A percentile compares a stretch with the other conserved stretches of the same genome.
These are phyloP conservation scores for Apiospora arundinis DNA, from an alignment of 2,329 filamentous ascomycete species.

Conservation along the genomic window DNA sequence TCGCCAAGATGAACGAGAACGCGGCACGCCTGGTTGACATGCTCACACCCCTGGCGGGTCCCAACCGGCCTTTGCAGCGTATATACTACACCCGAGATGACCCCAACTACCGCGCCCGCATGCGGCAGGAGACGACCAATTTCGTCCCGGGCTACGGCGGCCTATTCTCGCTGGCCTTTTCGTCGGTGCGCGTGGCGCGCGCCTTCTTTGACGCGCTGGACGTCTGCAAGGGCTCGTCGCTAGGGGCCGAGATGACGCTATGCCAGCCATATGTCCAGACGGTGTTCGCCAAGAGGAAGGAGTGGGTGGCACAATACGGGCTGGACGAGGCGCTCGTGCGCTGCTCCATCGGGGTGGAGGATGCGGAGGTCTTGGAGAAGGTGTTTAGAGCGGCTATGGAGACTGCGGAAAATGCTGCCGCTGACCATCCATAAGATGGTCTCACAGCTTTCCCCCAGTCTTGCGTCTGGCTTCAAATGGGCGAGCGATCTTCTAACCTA, in stretches of 20 bases:
- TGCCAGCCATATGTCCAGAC: slow-evolving; percentile 89
- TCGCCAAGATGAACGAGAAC: slow-evolving; percentile 92
- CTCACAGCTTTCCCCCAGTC: too few relatives aligned
- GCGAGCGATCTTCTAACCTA: too few relatives aligned
- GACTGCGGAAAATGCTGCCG: not conserved
- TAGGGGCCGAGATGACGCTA: slow-evolving; percentile 96
- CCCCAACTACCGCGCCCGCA: slow-evolving; percentile 87
- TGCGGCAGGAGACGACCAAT: slow-evolving; percentile 69
- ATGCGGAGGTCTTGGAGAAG: not conserved
- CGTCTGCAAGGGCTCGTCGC: slow-evolving; percentile 89
- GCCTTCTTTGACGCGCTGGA: slow-evolving; percentile 86
- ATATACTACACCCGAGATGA: slow-evolving; percentile 58
- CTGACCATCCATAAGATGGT: too few relatives aligned
- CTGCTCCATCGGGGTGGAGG: slow-evolving; percentile 87
- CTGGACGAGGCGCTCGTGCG: slow-evolving; percentile 82
- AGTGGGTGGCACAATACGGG: slow-evolving; percentile 84
- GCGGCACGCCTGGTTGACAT: slow-evolving; percentile 81
- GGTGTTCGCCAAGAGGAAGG: slow-evolving; percentile 87
- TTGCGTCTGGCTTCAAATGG: too few relatives aligned
- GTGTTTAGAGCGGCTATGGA: not conserved
- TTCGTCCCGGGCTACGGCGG: slow-evolving; percentile 76
- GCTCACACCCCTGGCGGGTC: slow-evolving; percentile 79
- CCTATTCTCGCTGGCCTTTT: slow-evolving; percentile 83
- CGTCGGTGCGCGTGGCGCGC: slow-evolving; percentile 71
- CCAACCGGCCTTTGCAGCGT: slow-evolving; percentile 77